These are phyloP conservation scores for Euphorbia tirucalli DNA, from an alignment of 345 rosid species.

Conservation along the genomic window DNA sequence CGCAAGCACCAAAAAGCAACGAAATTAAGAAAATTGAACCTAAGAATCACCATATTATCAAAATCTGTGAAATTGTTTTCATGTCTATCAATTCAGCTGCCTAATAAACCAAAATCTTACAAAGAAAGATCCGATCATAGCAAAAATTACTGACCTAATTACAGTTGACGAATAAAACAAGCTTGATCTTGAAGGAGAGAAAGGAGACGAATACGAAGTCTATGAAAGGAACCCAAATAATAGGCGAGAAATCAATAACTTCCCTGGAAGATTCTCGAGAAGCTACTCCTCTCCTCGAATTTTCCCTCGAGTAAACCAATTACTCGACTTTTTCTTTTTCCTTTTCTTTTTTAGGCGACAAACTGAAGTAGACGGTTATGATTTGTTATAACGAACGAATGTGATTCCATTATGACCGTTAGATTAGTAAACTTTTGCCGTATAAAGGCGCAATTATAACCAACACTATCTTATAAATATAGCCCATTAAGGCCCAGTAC, in stretches of 20 bases:
- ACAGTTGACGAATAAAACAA: not conserved
- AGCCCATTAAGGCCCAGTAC: too few species aligned
- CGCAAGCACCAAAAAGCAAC: too few species aligned
- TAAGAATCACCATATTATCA: not conserved
- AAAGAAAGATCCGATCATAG: not conserved
- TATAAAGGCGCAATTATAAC: too few species aligned
- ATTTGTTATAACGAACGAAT: not conserved
- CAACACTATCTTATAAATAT: too few species aligned
- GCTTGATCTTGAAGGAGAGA: not conserved
- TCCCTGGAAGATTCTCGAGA: not conserved
- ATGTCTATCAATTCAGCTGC: not conserved
- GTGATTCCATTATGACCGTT: not conserved
- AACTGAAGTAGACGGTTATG: not conserved
- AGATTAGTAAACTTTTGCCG: not conserved
- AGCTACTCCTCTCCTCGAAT: not conserved
- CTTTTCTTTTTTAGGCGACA: too few species aligned
- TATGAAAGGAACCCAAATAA: not conserved
- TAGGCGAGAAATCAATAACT: constrained; percentile 1
- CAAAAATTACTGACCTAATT: not conserved
- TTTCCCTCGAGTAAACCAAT: not conserved
- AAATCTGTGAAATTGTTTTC: not conserved
- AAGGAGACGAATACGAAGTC: not conserved
- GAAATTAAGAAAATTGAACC: too few species aligned
- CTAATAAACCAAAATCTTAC: not conserved
- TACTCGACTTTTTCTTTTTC: not conserved